These are phyloP conservation scores for Didymella lethalis DNA, from an alignment of 2,329 filamentous ascomycete species.

Conservation along the genomic window DNA sequence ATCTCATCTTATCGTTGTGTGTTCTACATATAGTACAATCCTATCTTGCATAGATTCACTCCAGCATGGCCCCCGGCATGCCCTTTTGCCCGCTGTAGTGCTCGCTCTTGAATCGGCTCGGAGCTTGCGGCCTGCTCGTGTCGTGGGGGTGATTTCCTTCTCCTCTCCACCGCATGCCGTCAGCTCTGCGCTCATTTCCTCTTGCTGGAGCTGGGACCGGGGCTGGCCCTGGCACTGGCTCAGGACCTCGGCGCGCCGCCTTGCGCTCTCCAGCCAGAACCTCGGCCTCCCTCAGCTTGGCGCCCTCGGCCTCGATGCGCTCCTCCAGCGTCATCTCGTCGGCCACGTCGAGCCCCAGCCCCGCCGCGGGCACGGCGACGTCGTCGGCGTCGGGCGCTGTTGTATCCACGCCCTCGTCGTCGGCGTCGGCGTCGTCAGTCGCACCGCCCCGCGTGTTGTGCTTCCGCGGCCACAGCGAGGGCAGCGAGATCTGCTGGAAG, in stretches of 20 bases:
- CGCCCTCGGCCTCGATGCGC: constrained; percentile 44
- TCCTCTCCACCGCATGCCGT: constrained; percentile 42
- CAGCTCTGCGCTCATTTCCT: background rate
- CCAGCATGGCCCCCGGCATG: constrained; percentile 46
- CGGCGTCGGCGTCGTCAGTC: background rate
- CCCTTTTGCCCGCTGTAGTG: constrained; percentile 34
- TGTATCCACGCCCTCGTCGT: background rate
- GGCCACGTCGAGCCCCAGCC: background rate
- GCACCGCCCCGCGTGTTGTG: constrained; percentile 80
- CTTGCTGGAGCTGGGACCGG: background rate
- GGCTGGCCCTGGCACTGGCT: background rate
- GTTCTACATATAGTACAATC: too few relatives aligned
- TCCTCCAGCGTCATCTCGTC: constrained; percentile 12
- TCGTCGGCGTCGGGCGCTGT: background rate
- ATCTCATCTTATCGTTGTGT: too few relatives aligned
- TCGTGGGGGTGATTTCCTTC: constrained; percentile 10
- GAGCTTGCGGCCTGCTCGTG: background rate
- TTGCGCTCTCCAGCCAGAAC: constrained; percentile 41
- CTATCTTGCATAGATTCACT: background rate
- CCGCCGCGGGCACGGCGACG: background rate
- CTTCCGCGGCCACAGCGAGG: constrained; percentile 83
- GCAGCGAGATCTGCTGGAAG: constrained; percentile 85
- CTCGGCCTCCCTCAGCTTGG: constrained; percentile 50
- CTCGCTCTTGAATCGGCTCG: constrained; percentile 26
- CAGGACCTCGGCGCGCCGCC: background rate